phyloP scores from a whole-genome alignment of 2,329 filamentous ascomycete genomes.

The Arthrobotrys iridis region DNA sequence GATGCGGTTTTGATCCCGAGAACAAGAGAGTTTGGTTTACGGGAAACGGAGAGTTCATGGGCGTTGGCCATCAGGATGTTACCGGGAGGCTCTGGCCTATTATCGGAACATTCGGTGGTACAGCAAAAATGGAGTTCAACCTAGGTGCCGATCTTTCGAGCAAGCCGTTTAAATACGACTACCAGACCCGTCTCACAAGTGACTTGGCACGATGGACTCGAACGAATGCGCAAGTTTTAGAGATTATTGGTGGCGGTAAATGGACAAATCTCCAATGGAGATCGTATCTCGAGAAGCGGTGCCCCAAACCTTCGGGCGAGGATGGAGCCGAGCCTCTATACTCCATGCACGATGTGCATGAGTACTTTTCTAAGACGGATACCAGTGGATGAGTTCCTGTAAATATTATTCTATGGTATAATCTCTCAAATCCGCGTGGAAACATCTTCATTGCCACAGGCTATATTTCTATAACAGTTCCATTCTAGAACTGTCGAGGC shows the following conservation, averaged over 20 bases:
- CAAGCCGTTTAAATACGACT: background rate
- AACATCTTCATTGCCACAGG: too few species aligned
- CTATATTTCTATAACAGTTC: background rate
- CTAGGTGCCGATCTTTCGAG: background rate
- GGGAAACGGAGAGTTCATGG: background rate
- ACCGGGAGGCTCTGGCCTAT: background rate
- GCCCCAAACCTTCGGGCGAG: too few species aligned
- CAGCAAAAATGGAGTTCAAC: background rate
- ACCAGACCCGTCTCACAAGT: background rate
- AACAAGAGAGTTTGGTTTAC: background rate
- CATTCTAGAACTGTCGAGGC: too few species aligned
- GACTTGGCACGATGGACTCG: background rate
- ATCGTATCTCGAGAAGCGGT: too few species aligned
- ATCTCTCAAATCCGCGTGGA: constrained; percentile 3
- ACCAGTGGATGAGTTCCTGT: too few species aligned
- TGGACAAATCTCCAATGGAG: too few species aligned
- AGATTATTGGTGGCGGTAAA: too few species aligned
- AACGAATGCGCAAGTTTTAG: too few species aligned
- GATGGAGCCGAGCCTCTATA: too few species aligned
- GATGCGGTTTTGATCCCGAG: background rate
- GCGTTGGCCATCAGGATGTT: background rate
- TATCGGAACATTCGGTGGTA: background rate
- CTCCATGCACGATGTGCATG: too few species aligned
- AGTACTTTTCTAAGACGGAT: too few species aligned
- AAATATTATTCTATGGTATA: background rate